Evolutionary conservation across 352 stramenopile species (phyloP), one percentile per base, ranked within the genome.

Genomic region (Peronospora farinosa): DNA sequence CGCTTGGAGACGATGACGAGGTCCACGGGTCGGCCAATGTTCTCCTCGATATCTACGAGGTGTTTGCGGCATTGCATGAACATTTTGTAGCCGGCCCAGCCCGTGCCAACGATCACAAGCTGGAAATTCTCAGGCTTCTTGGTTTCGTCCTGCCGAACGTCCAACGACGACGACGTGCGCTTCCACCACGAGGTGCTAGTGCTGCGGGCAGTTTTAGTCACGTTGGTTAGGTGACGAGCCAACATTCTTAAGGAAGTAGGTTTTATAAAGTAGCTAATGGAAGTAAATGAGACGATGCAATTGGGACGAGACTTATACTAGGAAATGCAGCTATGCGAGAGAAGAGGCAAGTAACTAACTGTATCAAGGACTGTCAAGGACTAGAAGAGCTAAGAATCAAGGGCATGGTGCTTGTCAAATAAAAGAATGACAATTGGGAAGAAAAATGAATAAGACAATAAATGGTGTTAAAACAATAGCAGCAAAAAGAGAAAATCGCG

Each of bases 1-100:
- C 80, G 80, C 51, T 85, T 84, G 28, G 80, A 91, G 46, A 91
- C 64, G 47, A 88, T 75, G 35, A 88, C 73, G 33, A 91, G 71
- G 46, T 91, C 80, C 7, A 91, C 74, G 13, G 65, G 61, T 27
- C 56, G 55, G 19, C 70, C 74, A 7, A 67, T 48, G 16, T 56
- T 60, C 47, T 86, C 70, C 36, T 88, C 80, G 21, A 91, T 88
- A 38, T 88, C 77, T n/a, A 56, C 47, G 44, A 77, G 74, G 59
- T 88, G 65, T 51, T 87, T 87, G 57, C 80, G 80, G 72, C 77
- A 86, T 43, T 88, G 66, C 12, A 62, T 77, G 51, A 86, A 81
- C 56, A 91, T 67, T 45, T 86, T 59, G 57, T 91, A 91, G 19
- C 80, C 80, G 5, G 80, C 80, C 80, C 80, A 91, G 17, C 80